phyloP scores from a whole-genome alignment of 2,329 filamentous ascomycete genomes.

The Exserohilum turcica region DNA sequence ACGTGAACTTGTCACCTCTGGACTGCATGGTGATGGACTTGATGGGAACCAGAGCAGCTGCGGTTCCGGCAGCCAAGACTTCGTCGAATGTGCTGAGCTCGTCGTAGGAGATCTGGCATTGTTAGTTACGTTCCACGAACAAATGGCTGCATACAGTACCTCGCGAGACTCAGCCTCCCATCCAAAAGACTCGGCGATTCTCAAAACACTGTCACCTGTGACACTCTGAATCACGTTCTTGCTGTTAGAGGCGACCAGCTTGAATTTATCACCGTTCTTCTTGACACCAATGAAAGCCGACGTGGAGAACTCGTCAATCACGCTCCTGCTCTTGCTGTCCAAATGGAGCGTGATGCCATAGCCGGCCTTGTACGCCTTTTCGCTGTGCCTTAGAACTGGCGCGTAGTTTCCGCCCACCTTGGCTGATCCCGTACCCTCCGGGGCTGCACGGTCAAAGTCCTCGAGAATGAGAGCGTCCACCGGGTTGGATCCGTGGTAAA shows the following conservation, averaged over 20 bases:
- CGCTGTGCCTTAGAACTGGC: slow-evolving; percentile 85
- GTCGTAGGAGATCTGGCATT: slow-evolving; percentile 65
- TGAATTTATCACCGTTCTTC: slow-evolving; percentile 65
- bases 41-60: slow-evolving; percentile 88
- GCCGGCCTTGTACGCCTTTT: slow-evolving; percentile 76
- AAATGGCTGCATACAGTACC: slow-evolving; percentile 51
- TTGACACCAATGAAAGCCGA: slow-evolving; percentile 87
- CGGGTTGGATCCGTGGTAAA: slow-evolving; percentile 88
- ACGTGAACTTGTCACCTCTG: slow-evolving; percentile 61
- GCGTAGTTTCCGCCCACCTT: slow-evolving; percentile 97
- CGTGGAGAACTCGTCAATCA: slow-evolving; percentile 95
- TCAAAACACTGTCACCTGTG: slow-evolving; percentile 77
- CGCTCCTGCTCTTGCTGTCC: slow-evolving; percentile 80
- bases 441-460: slow-evolving; percentile 91
- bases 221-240: slow-evolving; percentile 86
- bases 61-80: slow-evolving; percentile 90
- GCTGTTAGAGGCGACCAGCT: slow-evolving; percentile 84
- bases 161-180: slow-evolving; percentile 81
- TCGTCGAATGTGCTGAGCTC: slow-evolving; percentile 71
- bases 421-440: slow-evolving; percentile 85
- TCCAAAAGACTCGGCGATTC: slow-evolving; percentile 76
- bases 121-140: slow-evolving; percentile 7
- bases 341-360: slow-evolving; percentile 95
- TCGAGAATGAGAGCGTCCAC: slow-evolving; percentile 89
- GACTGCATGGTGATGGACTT: slow-evolving; percentile 80